Evolutionary conservation across 2,329 filamentous ascomycete genomes (phyloP).

Genomic region (Periconia sp.): DNA sequence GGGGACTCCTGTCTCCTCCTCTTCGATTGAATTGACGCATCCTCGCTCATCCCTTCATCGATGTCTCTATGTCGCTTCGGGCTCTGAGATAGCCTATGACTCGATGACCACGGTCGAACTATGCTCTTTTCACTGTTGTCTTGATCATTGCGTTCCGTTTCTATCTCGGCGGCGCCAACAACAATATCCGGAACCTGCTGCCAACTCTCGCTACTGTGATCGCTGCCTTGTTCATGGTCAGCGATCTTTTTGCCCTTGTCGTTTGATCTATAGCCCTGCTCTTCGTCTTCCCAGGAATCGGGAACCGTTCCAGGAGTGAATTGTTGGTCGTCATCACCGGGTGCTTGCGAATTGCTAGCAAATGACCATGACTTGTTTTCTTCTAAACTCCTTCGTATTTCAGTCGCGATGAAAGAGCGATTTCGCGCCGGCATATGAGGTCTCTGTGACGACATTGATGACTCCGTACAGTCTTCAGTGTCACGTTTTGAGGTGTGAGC

Average conservation of each 20-base stretch:
- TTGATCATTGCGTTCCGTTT: too few relatives aligned
- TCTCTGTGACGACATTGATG: slow-evolving; percentile 31
- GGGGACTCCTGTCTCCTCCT: slow-evolving; percentile 6
- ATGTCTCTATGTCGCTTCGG: too few relatives aligned
- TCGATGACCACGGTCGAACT: too few relatives aligned
- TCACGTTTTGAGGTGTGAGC: slow-evolving; percentile 4
- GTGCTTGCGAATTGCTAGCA: slow-evolving; percentile 24
- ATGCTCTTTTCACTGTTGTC: slow-evolving; percentile 21
- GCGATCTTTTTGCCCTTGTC: slow-evolving; percentile 8
- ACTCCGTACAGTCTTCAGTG: slow-evolving; percentile 11
- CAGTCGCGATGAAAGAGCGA: slow-evolving; percentile 53
- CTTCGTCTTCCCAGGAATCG: slow-evolving; percentile 36
- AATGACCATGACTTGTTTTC: slow-evolving; percentile 47
- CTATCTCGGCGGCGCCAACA: slow-evolving; percentile 32
- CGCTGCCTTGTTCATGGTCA: slow-evolving; percentile 41
- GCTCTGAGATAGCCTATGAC: too few relatives aligned
- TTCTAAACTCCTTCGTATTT: slow-evolving; percentile 55
- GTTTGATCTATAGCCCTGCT: slow-evolving; percentile 8
- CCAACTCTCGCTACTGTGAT: slow-evolving; percentile 49
- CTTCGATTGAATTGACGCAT: too few relatives aligned
- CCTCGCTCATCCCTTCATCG: too few relatives aligned
- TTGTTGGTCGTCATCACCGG: slow-evolving; percentile 8
- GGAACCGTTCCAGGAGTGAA: slow-evolving; percentile 15
- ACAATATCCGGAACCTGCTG: slow-evolving; percentile 43
- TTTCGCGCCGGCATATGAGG: slow-evolving; percentile 56